Conservation (phyloP, 306 rosid genomes). For the Quercus suber region DNA sequence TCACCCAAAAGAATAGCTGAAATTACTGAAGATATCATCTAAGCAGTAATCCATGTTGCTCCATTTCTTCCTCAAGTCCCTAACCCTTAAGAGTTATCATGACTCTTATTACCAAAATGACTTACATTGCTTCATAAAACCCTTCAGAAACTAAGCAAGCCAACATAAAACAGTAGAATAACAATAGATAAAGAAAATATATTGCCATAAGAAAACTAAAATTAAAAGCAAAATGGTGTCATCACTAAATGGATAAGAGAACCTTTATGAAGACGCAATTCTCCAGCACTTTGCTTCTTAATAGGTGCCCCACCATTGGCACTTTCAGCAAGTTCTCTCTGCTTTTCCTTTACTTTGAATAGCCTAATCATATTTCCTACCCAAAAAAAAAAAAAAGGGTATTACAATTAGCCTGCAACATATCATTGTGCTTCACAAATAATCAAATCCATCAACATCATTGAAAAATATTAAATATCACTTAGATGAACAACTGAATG, state of each 20-base stretch:
- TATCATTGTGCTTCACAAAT: not conserved
- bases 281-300: constrained; percentile 93
- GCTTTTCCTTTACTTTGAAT: constrained; percentile 91
- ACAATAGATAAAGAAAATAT: not conserved
- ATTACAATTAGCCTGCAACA: constrained; percentile 16
- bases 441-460: not conserved
- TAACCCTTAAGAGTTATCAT: not conserved
- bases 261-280: constrained; percentile 96
- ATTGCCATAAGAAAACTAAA: not conserved
- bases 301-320: constrained; percentile 57
- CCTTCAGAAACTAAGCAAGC: not conserved
- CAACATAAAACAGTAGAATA: not conserved
- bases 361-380: constrained; percentile 80
- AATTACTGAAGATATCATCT: not conserved
- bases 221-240: not conserved
- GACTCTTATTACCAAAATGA: not conserved
- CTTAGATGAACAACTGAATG: not conserved
- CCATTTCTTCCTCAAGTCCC: not conserved
- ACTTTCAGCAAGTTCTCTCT: constrained; percentile 80
- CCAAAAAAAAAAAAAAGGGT: not conserved
- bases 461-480: not conserved
- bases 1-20: not conserved
- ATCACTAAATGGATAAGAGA: not conserved
- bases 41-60: not conserved
- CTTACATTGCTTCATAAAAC: not conserved